Evolutionary conservation across 2,329 filamentous ascomycete species (phyloP).

Genomic region (Nemania sp.): DNA sequence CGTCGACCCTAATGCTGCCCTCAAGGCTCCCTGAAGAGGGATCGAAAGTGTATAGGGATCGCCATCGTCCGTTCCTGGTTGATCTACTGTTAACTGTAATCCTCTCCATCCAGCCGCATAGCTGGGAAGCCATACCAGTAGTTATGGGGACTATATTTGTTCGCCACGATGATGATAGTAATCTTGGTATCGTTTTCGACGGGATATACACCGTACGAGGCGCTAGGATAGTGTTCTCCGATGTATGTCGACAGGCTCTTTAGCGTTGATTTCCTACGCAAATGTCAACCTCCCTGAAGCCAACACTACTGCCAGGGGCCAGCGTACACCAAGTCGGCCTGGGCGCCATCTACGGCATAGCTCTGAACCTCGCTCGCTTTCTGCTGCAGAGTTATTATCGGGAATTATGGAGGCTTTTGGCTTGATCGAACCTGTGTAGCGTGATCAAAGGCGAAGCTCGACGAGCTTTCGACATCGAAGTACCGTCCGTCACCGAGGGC

Average conservation of each 20-base stretch:
- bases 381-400: slow-evolving; percentile 44
- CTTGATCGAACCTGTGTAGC: slow-evolving; percentile 63
- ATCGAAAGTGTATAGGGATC: slow-evolving; percentile 80
- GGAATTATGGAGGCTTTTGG: neutral
- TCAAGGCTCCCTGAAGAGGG: slow-evolving; percentile 69
- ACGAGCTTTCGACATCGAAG: slow-evolving; percentile 86
- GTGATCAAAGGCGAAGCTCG: slow-evolving; percentile 89
- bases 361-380: slow-evolving; percentile 84
- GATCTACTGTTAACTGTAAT: slow-evolving; percentile 3
- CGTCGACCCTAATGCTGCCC: slow-evolving; percentile 87
- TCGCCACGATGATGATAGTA: slow-evolving; percentile 83
- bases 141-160: slow-evolving; percentile 97
- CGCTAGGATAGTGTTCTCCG: slow-evolving; percentile 84
- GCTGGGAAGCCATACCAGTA: slow-evolving; percentile 69
- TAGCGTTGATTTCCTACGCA: slow-evolving; percentile 74
- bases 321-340: slow-evolving; percentile 78
- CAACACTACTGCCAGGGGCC: neutral
- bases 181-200: slow-evolving; percentile 74
- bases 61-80: slow-evolving; percentile 90
- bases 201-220: slow-evolving; percentile 81
- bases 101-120: neutral
- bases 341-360: slow-evolving; percentile 73
- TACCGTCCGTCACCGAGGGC: slow-evolving; percentile 79
- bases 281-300: slow-evolving; percentile 27
- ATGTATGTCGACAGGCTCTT: slow-evolving; percentile 78